Base-by-base conservation (phyloP, 805 yeast genomes). In the Candida coquimbonensis region DNA sequence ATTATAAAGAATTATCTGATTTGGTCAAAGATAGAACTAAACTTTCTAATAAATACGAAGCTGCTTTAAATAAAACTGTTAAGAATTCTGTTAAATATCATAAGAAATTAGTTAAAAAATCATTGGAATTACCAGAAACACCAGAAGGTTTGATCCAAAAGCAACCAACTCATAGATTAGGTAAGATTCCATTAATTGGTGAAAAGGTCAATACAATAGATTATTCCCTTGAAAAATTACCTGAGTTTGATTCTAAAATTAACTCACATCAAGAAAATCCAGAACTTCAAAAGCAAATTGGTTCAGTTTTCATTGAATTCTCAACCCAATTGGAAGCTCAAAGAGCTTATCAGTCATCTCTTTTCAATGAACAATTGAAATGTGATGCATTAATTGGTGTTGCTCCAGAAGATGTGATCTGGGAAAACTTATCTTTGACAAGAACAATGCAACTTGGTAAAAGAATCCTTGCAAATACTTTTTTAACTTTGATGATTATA, bases 261-360 rank as follows among this genome's bases (percentile, higher is more conserved):
- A 70, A 68, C 39, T 68, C 73, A 27, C 65, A 70, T 41, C 96
- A 87, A 65, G 57, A 63, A 16, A 65, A 69, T 35, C 75, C 77
- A 64, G 73, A 74, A 41, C 65, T 73, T 8, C 72, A 72, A 49
- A 69, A 77, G 4, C 75, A 75, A 56, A 62, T 75, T 37, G 81
- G 84, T 5, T 78, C 96, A 35, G 91, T 82, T 7, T 56, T 56
- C 41, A 37, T 56, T 46, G 88, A 87, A 59, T 91, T 93, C 64
- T 75, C 84, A 42, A 73, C 86, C 49, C 96, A 89, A 65, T 74
- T 84, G 49, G 95, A 90, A 61, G 83, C 93, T 46, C 97, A 90
- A 66, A 74, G 80, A 54, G 96, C 96, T 40, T 85, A 74, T 65
- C 98, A 91, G 68, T 81, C 87, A n/a, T 66, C 83, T 52, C 82